Conservation (phyloP, 1,284 basidiomycete species). For the Ceratobasidium theobromae region DNA sequence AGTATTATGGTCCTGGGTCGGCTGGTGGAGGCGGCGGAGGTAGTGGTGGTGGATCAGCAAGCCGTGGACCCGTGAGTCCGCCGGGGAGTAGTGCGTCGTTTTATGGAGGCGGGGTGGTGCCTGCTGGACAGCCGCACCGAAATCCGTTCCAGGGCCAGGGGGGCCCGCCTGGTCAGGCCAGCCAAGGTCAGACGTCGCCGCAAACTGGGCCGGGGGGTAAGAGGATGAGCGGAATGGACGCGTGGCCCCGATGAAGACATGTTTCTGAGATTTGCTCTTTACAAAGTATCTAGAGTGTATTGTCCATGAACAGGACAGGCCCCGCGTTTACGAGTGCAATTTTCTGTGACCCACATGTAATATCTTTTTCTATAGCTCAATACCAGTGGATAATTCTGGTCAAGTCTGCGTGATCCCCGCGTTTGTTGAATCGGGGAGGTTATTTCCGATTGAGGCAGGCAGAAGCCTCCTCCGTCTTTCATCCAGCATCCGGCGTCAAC, state of each 20-base stretch:
- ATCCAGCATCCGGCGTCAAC: too few species aligned
- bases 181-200: slow-evolving; percentile 9
- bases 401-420: too few species aligned
- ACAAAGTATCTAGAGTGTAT: neutral
- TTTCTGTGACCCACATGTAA: neutral
- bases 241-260: slow-evolving; percentile 65
- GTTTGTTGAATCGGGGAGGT: too few species aligned
- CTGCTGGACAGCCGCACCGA: slow-evolving; percentile 55
- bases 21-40: slow-evolving; percentile 43
- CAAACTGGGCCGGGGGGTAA: slow-evolving; percentile 55
- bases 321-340: neutral
- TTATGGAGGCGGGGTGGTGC: slow-evolving; percentile 63
- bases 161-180: slow-evolving; percentile 15
- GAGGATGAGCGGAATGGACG: slow-evolving; percentile 68
- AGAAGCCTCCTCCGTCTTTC: too few species aligned
- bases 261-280: slow-evolving; percentile 36
- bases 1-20: slow-evolving; percentile 55
- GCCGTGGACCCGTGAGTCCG: slow-evolving; percentile 49
- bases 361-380: neutral
- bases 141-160: slow-evolving; percentile 54
- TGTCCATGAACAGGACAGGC: neutral
- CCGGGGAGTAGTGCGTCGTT: slow-evolving; percentile 62
- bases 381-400: too few species aligned
- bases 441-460: too few species aligned
- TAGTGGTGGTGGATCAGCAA: slow-evolving; percentile 47